Conservation (phyloP, 805 yeast genomes). For the Yarrowia sp. region DNA sequence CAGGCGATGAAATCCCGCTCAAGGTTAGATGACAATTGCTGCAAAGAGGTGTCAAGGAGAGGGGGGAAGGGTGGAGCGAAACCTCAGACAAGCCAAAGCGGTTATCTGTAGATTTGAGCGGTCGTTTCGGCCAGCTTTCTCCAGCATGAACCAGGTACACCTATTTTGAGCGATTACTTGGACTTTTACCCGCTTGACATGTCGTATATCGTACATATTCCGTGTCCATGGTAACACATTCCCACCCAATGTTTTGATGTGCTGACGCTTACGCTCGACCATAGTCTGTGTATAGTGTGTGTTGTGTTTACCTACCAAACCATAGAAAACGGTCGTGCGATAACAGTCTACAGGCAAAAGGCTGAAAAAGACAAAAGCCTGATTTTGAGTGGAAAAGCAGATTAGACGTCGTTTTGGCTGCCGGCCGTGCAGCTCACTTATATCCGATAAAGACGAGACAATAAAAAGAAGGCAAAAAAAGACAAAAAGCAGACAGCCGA, state of each 20-base stretch:
- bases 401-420: constrained; percentile 18
- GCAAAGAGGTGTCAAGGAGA: constrained; percentile 1
- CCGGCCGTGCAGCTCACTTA: constrained; percentile 7
- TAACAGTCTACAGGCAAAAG: not conserved
- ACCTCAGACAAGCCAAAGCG: not conserved
- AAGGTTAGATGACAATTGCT: constrained; percentile 24
- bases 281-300: not conserved
- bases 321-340: constrained; percentile 12
- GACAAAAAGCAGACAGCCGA: not conserved
- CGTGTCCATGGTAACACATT: not conserved
- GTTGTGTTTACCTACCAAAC: not conserved
- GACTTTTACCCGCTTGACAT: no score
- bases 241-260: not conserved
- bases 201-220: no score
- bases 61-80: constrained; percentile 4
- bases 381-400: not conserved
- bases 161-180: no score
- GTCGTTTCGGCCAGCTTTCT: no score
- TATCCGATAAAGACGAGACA: not conserved
- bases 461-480: not conserved
- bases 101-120: not conserved
- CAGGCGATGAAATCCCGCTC: constrained; percentile 26
- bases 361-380: constrained; percentile 6
- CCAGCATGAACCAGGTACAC: no score
- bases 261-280: not conserved